These are phyloP conservation scores for Colletotrichum tamarilloi DNA, from an alignment of 2,329 filamentous ascomycete species.

Conservation along the genomic window DNA sequence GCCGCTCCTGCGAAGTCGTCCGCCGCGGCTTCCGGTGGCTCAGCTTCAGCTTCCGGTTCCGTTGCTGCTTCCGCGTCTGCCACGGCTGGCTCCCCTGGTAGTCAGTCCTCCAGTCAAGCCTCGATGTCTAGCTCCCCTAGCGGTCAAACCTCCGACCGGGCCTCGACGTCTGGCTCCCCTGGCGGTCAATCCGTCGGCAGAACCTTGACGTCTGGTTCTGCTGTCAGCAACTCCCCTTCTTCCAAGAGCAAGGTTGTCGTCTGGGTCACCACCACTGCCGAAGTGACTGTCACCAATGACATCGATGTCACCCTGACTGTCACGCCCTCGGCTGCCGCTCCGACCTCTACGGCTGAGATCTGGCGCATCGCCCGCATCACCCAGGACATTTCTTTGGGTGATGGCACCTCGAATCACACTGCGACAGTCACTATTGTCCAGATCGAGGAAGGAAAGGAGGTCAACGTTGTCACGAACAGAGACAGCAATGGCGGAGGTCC, in stretches of 20 bases:
- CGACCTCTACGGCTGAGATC: background rate
- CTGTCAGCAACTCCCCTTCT: background rate
- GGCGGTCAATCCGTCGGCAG: no score
- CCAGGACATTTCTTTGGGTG: background rate
- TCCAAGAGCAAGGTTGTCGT: background rate
- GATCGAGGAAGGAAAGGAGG: background rate
- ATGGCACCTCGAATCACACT: background rate
- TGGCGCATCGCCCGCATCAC: slow-evolving; percentile 2
- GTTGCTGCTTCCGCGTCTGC: background rate
- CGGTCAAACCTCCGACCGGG: no score
- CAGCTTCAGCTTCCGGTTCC: background rate
- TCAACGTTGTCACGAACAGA: slow-evolving; percentile 36
- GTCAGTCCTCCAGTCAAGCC: background rate
- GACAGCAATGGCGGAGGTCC: slow-evolving; percentile 42
- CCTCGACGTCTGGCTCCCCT: background rate
- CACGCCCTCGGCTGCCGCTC: background rate
- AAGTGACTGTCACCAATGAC: background rate
- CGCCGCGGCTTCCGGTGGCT: background rate
- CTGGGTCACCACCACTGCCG: background rate
- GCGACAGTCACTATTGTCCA: slow-evolving; percentile 6
- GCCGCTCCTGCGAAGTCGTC: background rate
- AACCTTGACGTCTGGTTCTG: no score
- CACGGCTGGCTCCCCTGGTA: background rate
- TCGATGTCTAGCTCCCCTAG: background rate
- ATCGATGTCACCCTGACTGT: background rate